These are phyloP conservation scores for Mycena vitilis DNA, from an alignment of 768 basidiomycete species.

Conservation along the genomic window DNA sequence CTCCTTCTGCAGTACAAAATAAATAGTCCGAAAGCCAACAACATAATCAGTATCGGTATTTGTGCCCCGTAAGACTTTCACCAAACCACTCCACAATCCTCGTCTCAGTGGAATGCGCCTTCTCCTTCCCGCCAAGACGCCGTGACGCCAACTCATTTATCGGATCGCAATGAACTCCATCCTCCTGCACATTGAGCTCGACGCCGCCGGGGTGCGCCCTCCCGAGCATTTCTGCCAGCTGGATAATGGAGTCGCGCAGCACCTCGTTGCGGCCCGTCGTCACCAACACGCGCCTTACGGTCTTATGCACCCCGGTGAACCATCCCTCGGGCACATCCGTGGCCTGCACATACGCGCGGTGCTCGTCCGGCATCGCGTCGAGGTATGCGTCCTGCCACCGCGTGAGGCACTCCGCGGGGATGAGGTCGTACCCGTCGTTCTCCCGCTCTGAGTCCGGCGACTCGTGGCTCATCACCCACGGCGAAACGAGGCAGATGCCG, in stretches of 20 bases:
- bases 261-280: conserved; percentile 9
- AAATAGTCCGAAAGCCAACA: too few species aligned
- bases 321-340: background rate
- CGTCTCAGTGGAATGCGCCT: too few species aligned
- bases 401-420: background rate
- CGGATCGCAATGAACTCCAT: conserved; percentile 15
- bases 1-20: too few species aligned
- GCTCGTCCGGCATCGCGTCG: background rate
- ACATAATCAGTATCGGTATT: too few species aligned
- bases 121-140: too few species aligned
- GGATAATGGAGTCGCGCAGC: background rate
- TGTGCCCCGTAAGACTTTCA: too few species aligned
- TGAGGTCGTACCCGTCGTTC: conserved; percentile 10
- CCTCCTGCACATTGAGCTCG: conserved; percentile 4
- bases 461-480: conserved; percentile 12
- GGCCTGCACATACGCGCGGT: conserved; percentile 2
- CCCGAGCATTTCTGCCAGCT: background rate
- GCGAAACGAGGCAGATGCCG: conserved; percentile 25
- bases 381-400: conserved; percentile 15
- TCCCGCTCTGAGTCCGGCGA: background rate
- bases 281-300: background rate
- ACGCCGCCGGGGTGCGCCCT: background rate
- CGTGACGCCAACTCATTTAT: too few species aligned
- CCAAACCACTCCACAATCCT: too few species aligned
- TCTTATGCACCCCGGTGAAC: conserved; percentile 4